These are phyloP conservation scores for Diplotaxis tenuifolia DNA, from an alignment of 345 rosid species.

Conservation along the genomic window DNA sequence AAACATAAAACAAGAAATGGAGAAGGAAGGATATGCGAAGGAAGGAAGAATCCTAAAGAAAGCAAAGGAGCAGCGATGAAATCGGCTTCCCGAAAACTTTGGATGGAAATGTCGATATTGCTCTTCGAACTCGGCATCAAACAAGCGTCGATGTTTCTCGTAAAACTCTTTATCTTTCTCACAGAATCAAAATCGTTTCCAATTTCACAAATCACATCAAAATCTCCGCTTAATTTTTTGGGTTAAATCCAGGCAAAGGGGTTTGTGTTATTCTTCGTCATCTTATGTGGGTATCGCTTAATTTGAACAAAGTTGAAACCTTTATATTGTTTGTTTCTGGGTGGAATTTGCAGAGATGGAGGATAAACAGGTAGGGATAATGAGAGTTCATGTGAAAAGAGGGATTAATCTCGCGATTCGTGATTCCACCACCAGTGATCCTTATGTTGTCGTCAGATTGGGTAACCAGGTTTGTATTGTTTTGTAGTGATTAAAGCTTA, in stretches of 20 bases:
- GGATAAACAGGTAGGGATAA: slow-evolving; percentile 40
- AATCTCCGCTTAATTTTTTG: no score
- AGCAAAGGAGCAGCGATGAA: slow-evolving; percentile 37
- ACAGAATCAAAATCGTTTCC: background rate
- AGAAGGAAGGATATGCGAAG: background rate
- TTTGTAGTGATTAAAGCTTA: no score
- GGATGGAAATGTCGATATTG: slow-evolving; percentile 7
- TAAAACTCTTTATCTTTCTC: background rate
- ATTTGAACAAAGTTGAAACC: background rate
- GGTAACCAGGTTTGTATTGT: slow-evolving; percentile 41
- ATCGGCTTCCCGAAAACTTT: slow-evolving; percentile 12
- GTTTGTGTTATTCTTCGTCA: slow-evolving; percentile 4
- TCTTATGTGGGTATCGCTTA: slow-evolving; percentile 8
- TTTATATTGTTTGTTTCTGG: background rate
- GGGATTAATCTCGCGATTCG: slow-evolving; percentile 52
- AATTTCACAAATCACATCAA: slow-evolving; percentile 16
- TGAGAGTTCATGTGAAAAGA: slow-evolving; percentile 44
- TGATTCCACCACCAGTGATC: slow-evolving; percentile 51
- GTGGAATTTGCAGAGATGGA: slow-evolving; percentile 41
- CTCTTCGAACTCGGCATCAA: slow-evolving; percentile 18
- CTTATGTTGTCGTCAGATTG: slow-evolving; percentile 50
- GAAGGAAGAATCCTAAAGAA: slow-evolving; percentile 15
- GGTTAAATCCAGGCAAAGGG: slow-evolving; percentile 18
- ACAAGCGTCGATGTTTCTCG: slow-evolving; percentile 8
- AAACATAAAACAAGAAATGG: background rate